Evolutionary conservation across 257 asterid genomes (phyloP), one percentile per base, ranked within the genome.

Genomic region (Solanum pimpinellifolium): DNA sequence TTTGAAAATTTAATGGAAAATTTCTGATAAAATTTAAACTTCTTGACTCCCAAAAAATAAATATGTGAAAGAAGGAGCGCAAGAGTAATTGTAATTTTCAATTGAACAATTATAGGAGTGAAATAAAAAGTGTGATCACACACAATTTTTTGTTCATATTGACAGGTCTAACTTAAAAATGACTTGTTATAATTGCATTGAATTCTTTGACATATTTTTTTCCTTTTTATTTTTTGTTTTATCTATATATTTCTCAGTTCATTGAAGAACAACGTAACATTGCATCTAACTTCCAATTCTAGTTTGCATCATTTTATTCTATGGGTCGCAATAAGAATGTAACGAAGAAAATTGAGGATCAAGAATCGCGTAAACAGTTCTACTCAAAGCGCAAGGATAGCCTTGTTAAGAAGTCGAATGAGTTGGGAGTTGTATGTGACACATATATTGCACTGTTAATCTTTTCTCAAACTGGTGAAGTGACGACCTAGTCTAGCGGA

Each of bases 271-370:
- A 52, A 52, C 3, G 31, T 31, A 31, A 31, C 21, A 6, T 18
- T 52, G n/a, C 8, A 52, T 52, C 10, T 6, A 52, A 18, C 62
- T 16, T 18, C 62, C n/a, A 52, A 6, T 52, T 16, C 23, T 47
- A 80, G 44, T 47, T 80, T 80, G 11, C 29, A 29, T 35, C 33
- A 33, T 9, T 49, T 15, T 0, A 47, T 47, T 7, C 39, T 69
- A 93, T 93, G 97, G 95, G 94, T 31, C 92, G 94, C n/a, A 94
- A 91, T 91, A 94, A 94, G 90, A 87, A 89, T 3, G 88, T 92
- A 3, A 56, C 91, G 94, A 70, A 86, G 91, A 90, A 86, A 18
- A 93, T 92, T 35, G 95, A 93, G 44, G 93, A 92, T 78, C 76
- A 92, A 2, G 62, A 91, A 14, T 70, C 94, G 69, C 94, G 95